Percentiles rank a stretch among this genome's conserved stretches.
phyloP scores from a whole-genome alignment of 2,329 filamentous ascomycete genomes.

The Aspergillus transmontanensis region DNA sequence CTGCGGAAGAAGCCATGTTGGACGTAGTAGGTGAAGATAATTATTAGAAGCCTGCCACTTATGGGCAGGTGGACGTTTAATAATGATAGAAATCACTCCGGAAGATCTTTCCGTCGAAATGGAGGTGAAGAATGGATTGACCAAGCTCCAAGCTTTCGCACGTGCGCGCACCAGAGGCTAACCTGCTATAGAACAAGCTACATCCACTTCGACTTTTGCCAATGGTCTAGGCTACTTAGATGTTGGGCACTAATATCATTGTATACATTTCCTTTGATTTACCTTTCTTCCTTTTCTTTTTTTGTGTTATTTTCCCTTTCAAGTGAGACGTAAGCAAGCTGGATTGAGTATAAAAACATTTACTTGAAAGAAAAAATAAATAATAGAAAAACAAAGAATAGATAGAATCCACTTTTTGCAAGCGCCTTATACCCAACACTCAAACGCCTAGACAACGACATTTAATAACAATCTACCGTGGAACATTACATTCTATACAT shows the following conservation, averaged over 20 bases:
- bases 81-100: slow-evolving; percentile 2
- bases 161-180: slow-evolving; percentile 22
- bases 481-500: neutral
- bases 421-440: neutral
- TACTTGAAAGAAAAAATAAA: neutral
- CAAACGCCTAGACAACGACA: neutral
- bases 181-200: neutral
- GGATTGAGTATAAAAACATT: neutral
- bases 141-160: slow-evolving; percentile 22
- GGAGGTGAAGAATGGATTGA: slow-evolving; percentile 13
- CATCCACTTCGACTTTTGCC: neutral
- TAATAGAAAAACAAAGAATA: neutral
- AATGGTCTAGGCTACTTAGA: neutral
- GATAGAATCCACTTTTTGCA: neutral
- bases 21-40: slow-evolving; percentile 8
- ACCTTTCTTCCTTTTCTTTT: neutral
- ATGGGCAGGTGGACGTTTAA: slow-evolving; percentile 10
- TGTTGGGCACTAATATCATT: neutral
- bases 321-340: neutral
- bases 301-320: neutral
- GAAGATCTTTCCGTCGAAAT: slow-evolving; percentile 6
- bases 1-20: slow-evolving; percentile 41
- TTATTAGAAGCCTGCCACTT: slow-evolving; percentile 21
- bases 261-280: neutral
- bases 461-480: neutral